Conservation (phyloP, 306 rosid species). For the Potentilla sterilis region DNA sequence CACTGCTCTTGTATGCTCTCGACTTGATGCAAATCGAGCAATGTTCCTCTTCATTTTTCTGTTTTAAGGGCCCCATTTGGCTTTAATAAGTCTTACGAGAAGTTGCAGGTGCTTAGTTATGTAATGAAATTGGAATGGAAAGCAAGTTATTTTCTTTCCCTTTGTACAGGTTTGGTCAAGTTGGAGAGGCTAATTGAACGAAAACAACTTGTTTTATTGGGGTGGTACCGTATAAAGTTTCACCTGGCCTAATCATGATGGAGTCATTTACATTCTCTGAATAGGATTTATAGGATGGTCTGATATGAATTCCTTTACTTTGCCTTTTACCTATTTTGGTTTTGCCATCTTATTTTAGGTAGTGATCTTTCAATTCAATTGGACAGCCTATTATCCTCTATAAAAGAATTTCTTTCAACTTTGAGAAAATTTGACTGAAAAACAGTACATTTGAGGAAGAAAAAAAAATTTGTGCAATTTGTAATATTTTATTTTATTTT, state of each 20-base stretch:
- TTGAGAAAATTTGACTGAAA: neutral
- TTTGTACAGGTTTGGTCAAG: neutral
- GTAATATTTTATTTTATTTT: too few relatives aligned
- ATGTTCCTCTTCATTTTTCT: slow-evolving; percentile 13
- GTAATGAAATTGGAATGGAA: slow-evolving; percentile 13
- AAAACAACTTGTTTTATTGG: neutral
- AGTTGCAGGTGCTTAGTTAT: slow-evolving; percentile 28
- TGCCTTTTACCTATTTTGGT: neutral
- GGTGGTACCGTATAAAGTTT: neutral
- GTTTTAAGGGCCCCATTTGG: slow-evolving; percentile 34
- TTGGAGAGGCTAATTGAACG: neutral
- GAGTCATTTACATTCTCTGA: neutral
- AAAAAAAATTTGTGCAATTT: too few relatives aligned
- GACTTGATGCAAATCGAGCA: slow-evolving; percentile 15
- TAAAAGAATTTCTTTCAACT: neutral
- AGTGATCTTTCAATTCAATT: neutral
- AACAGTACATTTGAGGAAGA: too few relatives aligned
- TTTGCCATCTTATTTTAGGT: neutral
- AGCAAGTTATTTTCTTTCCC: neutral
- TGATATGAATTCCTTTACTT: neutral
- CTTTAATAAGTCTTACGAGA: slow-evolving; percentile 16
- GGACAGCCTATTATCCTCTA: neutral
- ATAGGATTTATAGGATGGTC: neutral
- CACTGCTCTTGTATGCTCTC: slow-evolving; percentile 28
- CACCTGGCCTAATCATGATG: neutral